Conservation (phyloP, 2,329 filamentous ascomycete genomes). For the Calonectria hongkongensis region DNA sequence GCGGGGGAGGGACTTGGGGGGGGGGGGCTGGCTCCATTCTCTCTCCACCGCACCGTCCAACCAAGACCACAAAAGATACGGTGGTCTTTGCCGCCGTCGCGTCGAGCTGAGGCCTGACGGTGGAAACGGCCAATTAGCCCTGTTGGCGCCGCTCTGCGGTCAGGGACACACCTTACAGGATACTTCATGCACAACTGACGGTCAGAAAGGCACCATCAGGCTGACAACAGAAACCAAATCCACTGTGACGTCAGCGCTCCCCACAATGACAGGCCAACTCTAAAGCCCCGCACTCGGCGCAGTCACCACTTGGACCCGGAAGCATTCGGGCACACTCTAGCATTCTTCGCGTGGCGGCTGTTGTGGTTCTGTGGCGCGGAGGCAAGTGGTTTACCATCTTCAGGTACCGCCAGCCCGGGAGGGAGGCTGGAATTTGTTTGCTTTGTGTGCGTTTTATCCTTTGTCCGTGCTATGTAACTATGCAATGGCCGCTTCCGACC, state of each 20-base stretch:
- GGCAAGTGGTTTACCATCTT: background rate
- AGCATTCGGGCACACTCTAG: constrained; percentile 33
- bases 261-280: constrained; percentile 45
- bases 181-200: constrained; percentile 18
- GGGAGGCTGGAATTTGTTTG: background rate
- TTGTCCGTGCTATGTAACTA: background rate
- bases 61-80: constrained; percentile 32
- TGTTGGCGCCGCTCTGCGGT: constrained; percentile 29
- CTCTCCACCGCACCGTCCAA: constrained; percentile 32
- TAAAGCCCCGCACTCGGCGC: constrained; percentile 49
- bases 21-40: background rate
- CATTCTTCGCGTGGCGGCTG: background rate
- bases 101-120: constrained; percentile 38
- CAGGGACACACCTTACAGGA: constrained; percentile 24
- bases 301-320: constrained; percentile 25
- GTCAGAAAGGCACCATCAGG: constrained; percentile 20
- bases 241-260: constrained; percentile 56
- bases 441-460: background rate
- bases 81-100: constrained; percentile 19
- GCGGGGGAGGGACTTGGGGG: background rate
- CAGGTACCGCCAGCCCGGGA: background rate
- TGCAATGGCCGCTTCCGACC: too few species aligned
- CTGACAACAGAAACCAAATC: constrained; percentile 26
- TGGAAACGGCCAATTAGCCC: constrained; percentile 40
- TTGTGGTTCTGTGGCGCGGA: background rate